Evolutionary conservation across 805 yeast genomes (phyloP), one percentile per base, ranked within the genome.

Genomic region (Pichia nakasei): DNA sequence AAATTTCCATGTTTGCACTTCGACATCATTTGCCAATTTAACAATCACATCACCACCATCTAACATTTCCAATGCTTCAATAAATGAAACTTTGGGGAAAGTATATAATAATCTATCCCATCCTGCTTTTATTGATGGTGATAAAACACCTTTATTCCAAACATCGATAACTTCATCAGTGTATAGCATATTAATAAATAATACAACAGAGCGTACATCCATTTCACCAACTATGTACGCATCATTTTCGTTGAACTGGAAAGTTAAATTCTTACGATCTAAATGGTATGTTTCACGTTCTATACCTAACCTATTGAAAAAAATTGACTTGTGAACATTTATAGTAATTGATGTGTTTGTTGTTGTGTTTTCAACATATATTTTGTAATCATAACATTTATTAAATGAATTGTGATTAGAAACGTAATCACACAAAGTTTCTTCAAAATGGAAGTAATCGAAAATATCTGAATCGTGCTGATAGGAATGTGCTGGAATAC

Each of bases 111-210:
- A 35, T 27, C 46, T 39, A 22, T 48, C 48, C 44, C 44, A 46
- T 7, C 48, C 48, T 3, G 41, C 20, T 26, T 46, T 46, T 9
- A 48, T 34, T 4, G 35, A 18, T 24, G 42, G 22, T 4, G 18
- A 40, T 3, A 31, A 8, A n/a, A 17, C 31, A 15, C 35, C 42
- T 24, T 37, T 54, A 15, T 65, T 69, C 82, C 82, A 77, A 9
- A 75, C 57, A 35, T 64, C 68, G 5, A 72, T 35, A 4, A 63
- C 55, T 15, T 54, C 52, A 42, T 76, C 77, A 0, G 80, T 73
- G 52, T 80, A 80, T 0, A 76, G 43, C 43, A 67, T 68, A 52
- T 75, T 75, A 6, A 75, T 48, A 9, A 74, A 53, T 2, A 80
- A 60, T 27, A 66, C 57, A 11, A 70, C 56, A 9, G 61, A 45